Conservation (phyloP, 1,284 basidiomycete species). For the Lentinus polychrous region DNA sequence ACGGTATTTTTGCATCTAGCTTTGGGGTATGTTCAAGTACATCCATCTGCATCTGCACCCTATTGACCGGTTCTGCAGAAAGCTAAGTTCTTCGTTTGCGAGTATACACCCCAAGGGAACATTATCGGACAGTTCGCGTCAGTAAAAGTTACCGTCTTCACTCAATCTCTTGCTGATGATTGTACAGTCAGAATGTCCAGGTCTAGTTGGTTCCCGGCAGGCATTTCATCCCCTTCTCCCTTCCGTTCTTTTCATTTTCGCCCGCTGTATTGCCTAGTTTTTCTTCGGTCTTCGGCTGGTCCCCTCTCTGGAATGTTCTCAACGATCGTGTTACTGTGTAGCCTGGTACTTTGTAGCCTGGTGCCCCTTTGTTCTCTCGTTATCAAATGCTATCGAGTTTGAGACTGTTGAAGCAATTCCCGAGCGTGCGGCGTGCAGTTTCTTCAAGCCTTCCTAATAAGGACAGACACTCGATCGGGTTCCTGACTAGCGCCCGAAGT, state of each 20-base stretch:
- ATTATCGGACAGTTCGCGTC: slow-evolving; percentile 55
- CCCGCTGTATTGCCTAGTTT: slow-evolving; percentile 1
- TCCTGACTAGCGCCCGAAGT: too few relatives aligned
- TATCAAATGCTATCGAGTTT: too few relatives aligned
- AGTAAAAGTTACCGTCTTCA: slow-evolving; percentile 21
- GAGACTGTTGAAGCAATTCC: too few relatives aligned
- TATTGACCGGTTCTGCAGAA: slow-evolving; percentile 26
- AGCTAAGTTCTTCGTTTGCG: slow-evolving; percentile 59
- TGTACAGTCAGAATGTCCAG: slow-evolving; percentile 28
- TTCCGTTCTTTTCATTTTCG: slow-evolving; percentile 1
- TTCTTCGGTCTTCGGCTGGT: slow-evolving; percentile 4
- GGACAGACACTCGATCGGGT: too few relatives aligned
- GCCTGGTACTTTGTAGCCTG: neutral
- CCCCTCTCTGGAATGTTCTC: neutral
- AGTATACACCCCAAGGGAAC: slow-evolving; percentile 60
- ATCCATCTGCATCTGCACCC: neutral
- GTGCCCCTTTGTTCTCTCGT: too few relatives aligned
- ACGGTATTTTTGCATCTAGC: slow-evolving; percentile 42
- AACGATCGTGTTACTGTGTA: neutral
- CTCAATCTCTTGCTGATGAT: neutral
- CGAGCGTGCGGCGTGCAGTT: too few relatives aligned
- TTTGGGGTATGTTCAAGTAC: slow-evolving; percentile 41
- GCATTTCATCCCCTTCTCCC: neutral
- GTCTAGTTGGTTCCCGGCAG: slow-evolving; percentile 11
- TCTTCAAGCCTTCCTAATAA: too few relatives aligned